A percentile compares a stretch with the other conserved stretches of the same genome.
phyloP scores from a whole-genome alignment of 345 rosid genomes.

The Stellera chamaejasme region DNA sequence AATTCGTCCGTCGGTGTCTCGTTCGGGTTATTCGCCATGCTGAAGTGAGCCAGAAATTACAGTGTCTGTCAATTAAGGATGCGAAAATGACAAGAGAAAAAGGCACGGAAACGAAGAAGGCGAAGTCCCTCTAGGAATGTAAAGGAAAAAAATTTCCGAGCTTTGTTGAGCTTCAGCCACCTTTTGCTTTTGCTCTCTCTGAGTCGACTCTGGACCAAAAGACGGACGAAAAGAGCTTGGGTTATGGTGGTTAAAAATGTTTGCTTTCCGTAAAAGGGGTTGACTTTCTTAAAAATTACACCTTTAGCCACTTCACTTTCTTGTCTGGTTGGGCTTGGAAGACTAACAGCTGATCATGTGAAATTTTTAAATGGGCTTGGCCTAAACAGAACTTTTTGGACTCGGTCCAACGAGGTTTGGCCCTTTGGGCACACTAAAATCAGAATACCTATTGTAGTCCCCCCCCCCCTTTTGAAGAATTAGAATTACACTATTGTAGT shows the following conservation, averaged over 20 bases:
- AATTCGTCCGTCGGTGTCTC: constrained; percentile 79
- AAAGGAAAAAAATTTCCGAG: background rate
- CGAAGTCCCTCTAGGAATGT: too few relatives aligned
- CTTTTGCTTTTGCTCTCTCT: background rate
- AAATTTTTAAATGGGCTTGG: too few relatives aligned
- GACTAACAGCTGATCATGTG: too few relatives aligned
- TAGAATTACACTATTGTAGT: too few relatives aligned
- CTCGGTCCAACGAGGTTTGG: too few relatives aligned
- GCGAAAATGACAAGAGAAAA: constrained; percentile 17
- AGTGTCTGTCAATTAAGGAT: constrained; percentile 14
- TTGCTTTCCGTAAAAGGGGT: constrained; percentile 14
- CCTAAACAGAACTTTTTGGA: too few relatives aligned
- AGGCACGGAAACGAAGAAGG: background rate
- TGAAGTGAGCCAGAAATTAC: background rate
- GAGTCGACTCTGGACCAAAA: background rate
- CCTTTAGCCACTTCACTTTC: too few relatives aligned
- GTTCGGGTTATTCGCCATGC: constrained; percentile 78
- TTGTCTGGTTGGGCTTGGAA: too few relatives aligned
- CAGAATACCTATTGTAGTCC: too few relatives aligned
- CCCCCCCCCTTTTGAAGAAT: too few relatives aligned
- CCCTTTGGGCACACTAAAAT: too few relatives aligned
- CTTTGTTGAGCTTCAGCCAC: constrained; percentile 4
- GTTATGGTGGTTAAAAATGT: constrained; percentile 17
- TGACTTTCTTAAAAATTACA: constrained; percentile 16
- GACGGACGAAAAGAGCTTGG: constrained; percentile 6